Evolutionary conservation across 192 early-diverging fungal genomes (phyloP).

Genomic region (Pecoramyces ruminantium): DNA sequence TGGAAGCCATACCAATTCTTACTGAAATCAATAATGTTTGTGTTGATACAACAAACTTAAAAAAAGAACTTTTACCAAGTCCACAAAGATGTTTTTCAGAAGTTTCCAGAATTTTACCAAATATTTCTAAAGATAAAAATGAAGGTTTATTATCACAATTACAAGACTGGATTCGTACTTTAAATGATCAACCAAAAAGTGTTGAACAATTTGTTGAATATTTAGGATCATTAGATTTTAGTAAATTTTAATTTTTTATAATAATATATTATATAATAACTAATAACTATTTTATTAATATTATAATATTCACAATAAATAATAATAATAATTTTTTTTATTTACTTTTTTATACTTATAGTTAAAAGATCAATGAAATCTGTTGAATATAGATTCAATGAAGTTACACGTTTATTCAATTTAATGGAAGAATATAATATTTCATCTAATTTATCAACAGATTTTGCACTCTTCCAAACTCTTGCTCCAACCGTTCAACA

Average conservation of each 20-base stretch:
- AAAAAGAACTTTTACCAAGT: conserved; percentile 31
- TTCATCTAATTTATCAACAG: conserved; percentile 29
- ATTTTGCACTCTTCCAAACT: conserved; percentile 39
- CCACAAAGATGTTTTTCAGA: conserved; percentile 39
- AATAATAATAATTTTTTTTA: no score
- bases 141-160: conserved; percentile 35
- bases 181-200: conserved; percentile 26
- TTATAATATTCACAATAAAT: no score
- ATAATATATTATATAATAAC: no score
- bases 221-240: conserved; percentile 35
- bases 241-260: conserved; percentile 10
- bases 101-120: conserved; percentile 31
- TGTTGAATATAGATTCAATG: conserved; percentile 23
- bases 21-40: conserved; percentile 29
- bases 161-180: conserved; percentile 29
- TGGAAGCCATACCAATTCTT: conserved; percentile 17
- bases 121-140: conserved; percentile 36
- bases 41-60: conserved; percentile 29
- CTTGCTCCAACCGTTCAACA: conserved; percentile 30
- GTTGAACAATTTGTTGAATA: conserved; percentile 48
- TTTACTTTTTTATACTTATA: conserved; percentile 4
- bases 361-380: conserved; percentile 21
- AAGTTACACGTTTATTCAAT: conserved; percentile 24
- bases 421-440: conserved; percentile 29
- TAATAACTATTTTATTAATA: no score